Evolutionary conservation across 2,329 filamentous ascomycete genomes (phyloP).

Genomic region (Calcarisporium arbuscula): DNA sequence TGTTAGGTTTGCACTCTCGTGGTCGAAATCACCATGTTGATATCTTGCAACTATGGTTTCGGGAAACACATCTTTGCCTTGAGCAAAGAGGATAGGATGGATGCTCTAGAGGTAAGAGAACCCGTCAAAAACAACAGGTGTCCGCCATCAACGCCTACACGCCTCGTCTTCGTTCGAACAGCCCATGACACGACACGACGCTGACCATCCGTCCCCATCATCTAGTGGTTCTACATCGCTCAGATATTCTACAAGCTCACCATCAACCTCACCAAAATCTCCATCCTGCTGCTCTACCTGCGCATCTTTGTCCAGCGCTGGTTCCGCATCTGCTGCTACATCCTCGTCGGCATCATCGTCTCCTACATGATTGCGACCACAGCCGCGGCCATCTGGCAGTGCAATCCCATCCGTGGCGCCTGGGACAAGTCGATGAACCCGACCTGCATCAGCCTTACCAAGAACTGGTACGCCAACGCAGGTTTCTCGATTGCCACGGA

Average conservation of each 20-base stretch:
- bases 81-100: slow-evolving; percentile 23
- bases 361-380: slow-evolving; percentile 40
- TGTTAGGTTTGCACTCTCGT: slow-evolving; percentile 27
- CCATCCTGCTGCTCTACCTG: slow-evolving; percentile 47
- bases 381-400: slow-evolving; percentile 42
- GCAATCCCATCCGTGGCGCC: slow-evolving; percentile 37
- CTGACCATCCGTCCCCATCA: neutral
- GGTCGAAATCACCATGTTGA: slow-evolving; percentile 33
- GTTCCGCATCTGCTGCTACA: slow-evolving; percentile 37
- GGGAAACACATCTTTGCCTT: slow-evolving; percentile 33
- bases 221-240: slow-evolving; percentile 43
- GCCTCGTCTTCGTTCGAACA: neutral
- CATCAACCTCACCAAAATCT: slow-evolving; percentile 46
- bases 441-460: slow-evolving; percentile 37
- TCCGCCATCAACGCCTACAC: neutral
- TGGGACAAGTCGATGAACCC: slow-evolving; percentile 38
- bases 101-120: slow-evolving; percentile 30
- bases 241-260: slow-evolving; percentile 50
- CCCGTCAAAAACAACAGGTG: too few relatives aligned
- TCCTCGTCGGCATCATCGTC: slow-evolving; percentile 34
- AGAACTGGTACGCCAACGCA: slow-evolving; percentile 44
- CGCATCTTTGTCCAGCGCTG: slow-evolving; percentile 43
- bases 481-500: slow-evolving; percentile 41
- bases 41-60: slow-evolving; percentile 34
- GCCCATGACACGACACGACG: neutral